A percentile compares a stretch with the other conserved stretches of the same genome.
These are phyloP conservation scores for Diphasiastrum complanatum DNA, from an alignment of 83 land plant genomes.

Conservation along the genomic window DNA sequence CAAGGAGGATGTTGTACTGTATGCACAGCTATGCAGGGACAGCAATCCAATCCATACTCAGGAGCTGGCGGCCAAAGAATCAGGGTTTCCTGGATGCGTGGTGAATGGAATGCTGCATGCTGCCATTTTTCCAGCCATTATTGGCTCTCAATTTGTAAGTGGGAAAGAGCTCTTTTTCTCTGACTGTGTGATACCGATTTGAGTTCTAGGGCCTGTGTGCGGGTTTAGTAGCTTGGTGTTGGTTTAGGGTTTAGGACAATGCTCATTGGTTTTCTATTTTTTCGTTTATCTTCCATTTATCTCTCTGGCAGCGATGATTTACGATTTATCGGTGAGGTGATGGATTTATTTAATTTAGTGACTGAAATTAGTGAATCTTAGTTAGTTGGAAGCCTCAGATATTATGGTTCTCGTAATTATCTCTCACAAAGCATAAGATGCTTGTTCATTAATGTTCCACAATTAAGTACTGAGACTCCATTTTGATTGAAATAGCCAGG, in stretches of 20 bases:
- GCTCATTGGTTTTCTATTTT: no score
- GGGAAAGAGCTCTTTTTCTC: background rate
- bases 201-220: no score
- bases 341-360: background rate
- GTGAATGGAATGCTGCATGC: slow-evolving; percentile 28
- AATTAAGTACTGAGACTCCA: no score
- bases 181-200: no score
- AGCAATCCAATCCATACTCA: slow-evolving; percentile 23
- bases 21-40: slow-evolving; percentile 17
- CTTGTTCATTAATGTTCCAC: no score
- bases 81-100: slow-evolving; percentile 22
- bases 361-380: background rate
- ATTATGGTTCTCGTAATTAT: no score
- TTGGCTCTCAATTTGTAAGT: slow-evolving; percentile 28
- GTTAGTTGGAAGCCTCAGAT: no score
- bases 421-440: no score
- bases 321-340: background rate
- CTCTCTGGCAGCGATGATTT: no score
- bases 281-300: no score
- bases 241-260: no score
- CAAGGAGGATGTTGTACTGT: slow-evolving; percentile 14
- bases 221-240: no score
- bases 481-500: background rate
- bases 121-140: slow-evolving; percentile 25
- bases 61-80: slow-evolving; percentile 18